Conservation (phyloP, 2,329 filamentous ascomycete species). For the Cladobotryum protrusum region DNA sequence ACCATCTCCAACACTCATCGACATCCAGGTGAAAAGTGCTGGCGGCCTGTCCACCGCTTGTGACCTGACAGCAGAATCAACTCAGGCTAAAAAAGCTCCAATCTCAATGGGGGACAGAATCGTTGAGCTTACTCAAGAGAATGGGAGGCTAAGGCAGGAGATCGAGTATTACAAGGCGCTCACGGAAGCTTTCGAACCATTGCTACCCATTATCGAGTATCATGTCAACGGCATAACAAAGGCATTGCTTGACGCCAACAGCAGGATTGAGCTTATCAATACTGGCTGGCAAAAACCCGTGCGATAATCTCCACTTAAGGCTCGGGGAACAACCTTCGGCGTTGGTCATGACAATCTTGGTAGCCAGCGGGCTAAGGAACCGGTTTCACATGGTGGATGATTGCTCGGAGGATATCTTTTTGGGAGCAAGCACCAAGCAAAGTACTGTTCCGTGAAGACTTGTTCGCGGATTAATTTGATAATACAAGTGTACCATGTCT, state of each 20-base stretch:
- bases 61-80: background rate
- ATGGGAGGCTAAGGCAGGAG: background rate
- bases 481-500: background rate
- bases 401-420: no score
- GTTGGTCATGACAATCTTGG: no score
- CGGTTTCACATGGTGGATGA: no score
- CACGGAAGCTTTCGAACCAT: background rate
- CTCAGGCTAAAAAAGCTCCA: background rate
- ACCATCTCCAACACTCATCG: constrained; percentile 1
- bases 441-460: no score
- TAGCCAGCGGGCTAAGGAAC: no score
- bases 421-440: no score
- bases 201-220: background rate
- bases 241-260: background rate
- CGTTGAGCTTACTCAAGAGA: background rate
- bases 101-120: background rate
- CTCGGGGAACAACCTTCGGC: no score
- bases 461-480: background rate
- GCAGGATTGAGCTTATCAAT: background rate
- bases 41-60: background rate
- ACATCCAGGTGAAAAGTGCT: constrained; percentile 1
- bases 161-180: background rate
- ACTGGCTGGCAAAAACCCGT: background rate
- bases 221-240: background rate
- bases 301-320: background rate